phyloP scores from a whole-genome alignment of 1,284 basidiomycete species.

The Cutaneotrichosporon curvatum region DNA sequence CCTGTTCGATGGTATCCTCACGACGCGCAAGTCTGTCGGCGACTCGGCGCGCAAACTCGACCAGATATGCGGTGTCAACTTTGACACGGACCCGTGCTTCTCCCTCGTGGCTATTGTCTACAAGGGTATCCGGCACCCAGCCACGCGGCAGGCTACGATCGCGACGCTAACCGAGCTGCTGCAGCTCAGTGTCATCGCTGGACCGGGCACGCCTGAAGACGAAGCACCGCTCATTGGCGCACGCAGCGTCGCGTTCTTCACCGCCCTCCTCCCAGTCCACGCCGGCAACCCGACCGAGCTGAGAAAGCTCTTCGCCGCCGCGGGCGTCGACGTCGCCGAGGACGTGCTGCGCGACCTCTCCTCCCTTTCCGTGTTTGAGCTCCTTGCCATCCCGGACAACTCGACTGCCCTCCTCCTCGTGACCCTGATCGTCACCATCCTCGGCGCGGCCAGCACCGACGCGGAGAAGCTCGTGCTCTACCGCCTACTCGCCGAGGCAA shows the following conservation, averaged over 20 bases:
- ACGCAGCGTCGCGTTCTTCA: slow-evolving; percentile 70
- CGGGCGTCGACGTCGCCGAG: slow-evolving; percentile 53
- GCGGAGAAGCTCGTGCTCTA: slow-evolving; percentile 74
- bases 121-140: slow-evolving; percentile 70
- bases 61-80: slow-evolving; percentile 64
- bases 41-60: slow-evolving; percentile 69
- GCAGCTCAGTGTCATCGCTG: slow-evolving; percentile 53
- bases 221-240: slow-evolving; percentile 47
- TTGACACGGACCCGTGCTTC: slow-evolving; percentile 72
- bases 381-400: slow-evolving; percentile 50
- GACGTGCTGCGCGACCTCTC: slow-evolving; percentile 50
- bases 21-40: slow-evolving; percentile 59
- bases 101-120: slow-evolving; percentile 72
- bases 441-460: slow-evolving; percentile 67
- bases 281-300: slow-evolving; percentile 54
- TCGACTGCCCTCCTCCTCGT: slow-evolving; percentile 64
- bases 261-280: slow-evolving; percentile 66
- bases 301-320: slow-evolving; percentile 56
- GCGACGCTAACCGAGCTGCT: slow-evolving; percentile 29
- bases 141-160: slow-evolving; percentile 49
- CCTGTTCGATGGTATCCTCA: slow-evolving; percentile 52
- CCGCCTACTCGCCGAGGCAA: slow-evolving; percentile 67
- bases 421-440: slow-evolving; percentile 68
- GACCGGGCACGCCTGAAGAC: slow-evolving; percentile 40
- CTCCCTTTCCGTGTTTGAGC: slow-evolving; percentile 49